phyloP scores from a whole-genome alignment of 306 rosid genomes.

The Inga laurina region DNA sequence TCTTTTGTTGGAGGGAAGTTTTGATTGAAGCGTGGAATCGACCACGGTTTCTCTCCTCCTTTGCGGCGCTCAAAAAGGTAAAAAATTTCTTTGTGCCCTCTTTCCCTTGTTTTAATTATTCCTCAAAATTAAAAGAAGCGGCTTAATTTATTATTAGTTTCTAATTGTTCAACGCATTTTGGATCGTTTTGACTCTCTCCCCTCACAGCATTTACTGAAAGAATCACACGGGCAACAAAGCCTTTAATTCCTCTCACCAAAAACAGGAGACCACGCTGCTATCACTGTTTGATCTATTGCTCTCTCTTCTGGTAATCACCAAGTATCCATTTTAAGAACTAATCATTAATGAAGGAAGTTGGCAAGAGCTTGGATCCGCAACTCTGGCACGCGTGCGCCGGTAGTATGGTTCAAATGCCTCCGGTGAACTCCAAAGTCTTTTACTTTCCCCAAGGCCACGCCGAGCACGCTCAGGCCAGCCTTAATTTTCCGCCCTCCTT shows the following conservation, averaged over 20 bases:
- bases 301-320: not conserved
- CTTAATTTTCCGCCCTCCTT: constrained; percentile 53
- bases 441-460: constrained; percentile 97
- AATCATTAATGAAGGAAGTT: constrained; percentile 57
- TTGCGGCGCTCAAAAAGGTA: constrained; percentile 34
- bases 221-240: constrained; percentile 3
- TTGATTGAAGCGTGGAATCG: constrained; percentile 9
- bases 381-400: constrained; percentile 99
- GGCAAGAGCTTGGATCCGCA: constrained; percentile 82
- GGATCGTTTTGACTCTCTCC: constrained; percentile 21
- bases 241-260: constrained; percentile 12
- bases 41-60: not conserved
- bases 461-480: constrained; percentile 81
- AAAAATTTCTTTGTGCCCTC: not conserved
- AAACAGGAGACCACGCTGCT: not conserved
- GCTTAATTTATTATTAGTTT: constrained; percentile 9
- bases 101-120: constrained; percentile 20
- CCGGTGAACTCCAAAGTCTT: constrained; percentile 76
- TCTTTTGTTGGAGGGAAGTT: not conserved
- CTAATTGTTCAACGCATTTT: constrained; percentile 27
- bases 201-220: constrained; percentile 33
- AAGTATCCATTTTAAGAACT: constrained; percentile 23
- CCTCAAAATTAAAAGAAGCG: constrained; percentile 24
- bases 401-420: constrained; percentile 96
- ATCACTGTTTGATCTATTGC: constrained; percentile 33